Evolutionary conservation across 2,329 filamentous ascomycete genomes (phyloP), one percentile per base, ranked within the genome.

Genomic region (Colletotrichum abscissum): DNA sequence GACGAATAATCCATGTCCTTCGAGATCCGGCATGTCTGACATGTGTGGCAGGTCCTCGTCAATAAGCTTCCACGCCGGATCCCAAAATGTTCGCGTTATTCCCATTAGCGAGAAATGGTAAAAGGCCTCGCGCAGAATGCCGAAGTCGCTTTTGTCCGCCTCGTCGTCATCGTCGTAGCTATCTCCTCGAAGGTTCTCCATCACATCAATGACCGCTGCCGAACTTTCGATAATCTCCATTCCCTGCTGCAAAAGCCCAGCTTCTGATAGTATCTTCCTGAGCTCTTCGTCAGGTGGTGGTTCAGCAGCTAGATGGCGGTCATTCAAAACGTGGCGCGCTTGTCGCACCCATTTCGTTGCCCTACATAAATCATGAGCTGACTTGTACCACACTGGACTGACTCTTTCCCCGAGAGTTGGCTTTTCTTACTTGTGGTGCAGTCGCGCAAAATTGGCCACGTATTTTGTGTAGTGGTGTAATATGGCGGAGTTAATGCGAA

Each of bases 21-120:
- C 70, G 9, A 65, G 46, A 11, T 73, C 38, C 14, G 46, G 26
- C 60, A 70, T 30, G 12, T 65, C 35, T 19, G 22, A 24, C 22
- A 66, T 38, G 22, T n/a, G 24, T 16, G 70, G 70, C 55, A 73
- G 33, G 35, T 65, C 35, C 19, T 65, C 46, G 35, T 65, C 70
- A 12, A 73, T 22, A 12, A 73, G 67, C 11, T 62, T 70, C 70
- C 70, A 73, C 1, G 57, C 42, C 1, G 70, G 67, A 22, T 70
- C 70, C 46, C 55, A 65, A 16, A 73, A 73, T 7, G 56, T 52
- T 2, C 70, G 67, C 11, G 67, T 73, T 8, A 73, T 46, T 1
- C 55, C 70, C 67, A 73, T 73, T 8, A 70, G 35, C 1, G 55
- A 28, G 3, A 55, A 70, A 14, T 52, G 70, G 46, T 73, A 73